A percentile compares a stretch with the other conserved stretches of the same genome.
phyloP scores from a whole-genome alignment of 257 asterid species.

The Capsicum rhomboideum region DNA sequence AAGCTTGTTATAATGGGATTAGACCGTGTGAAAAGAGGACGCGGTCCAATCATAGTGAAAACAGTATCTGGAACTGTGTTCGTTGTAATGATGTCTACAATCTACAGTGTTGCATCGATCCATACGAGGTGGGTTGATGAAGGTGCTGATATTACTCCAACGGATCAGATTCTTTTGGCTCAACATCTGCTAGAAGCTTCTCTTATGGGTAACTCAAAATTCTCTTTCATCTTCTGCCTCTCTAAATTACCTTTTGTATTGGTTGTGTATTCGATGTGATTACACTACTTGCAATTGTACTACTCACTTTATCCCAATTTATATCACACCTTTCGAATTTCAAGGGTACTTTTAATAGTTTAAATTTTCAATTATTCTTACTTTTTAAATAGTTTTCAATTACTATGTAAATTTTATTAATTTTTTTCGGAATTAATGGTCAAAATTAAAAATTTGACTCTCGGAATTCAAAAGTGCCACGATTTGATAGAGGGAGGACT shows the following conservation, averaged over 20 bases:
- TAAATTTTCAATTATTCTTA: no score
- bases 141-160: conserved; percentile 61
- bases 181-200: conserved; percentile 77
- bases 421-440: neutral
- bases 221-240: neutral
- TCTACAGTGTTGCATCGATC: conserved; percentile 51
- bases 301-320: neutral
- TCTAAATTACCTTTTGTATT: neutral
- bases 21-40: conserved; percentile 78
- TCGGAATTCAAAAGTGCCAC: neutral
- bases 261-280: neutral
- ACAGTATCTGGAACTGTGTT: conserved; percentile 54
- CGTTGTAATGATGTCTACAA: conserved; percentile 51
- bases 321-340: no score
- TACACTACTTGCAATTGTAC: neutral
- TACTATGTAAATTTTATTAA: neutral
- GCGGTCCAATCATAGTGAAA: conserved; percentile 64
- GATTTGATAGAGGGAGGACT: neutral
- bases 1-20: conserved; percentile 72
- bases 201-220: conserved; percentile 52
- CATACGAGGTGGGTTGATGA: conserved; percentile 50
- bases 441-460: neutral
- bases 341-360: no score
- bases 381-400: neutral
- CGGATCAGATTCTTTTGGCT: conserved; percentile 78